Conservation (phyloP, 2,329 filamentous ascomycete species). For the Amauroascus niger region DNA sequence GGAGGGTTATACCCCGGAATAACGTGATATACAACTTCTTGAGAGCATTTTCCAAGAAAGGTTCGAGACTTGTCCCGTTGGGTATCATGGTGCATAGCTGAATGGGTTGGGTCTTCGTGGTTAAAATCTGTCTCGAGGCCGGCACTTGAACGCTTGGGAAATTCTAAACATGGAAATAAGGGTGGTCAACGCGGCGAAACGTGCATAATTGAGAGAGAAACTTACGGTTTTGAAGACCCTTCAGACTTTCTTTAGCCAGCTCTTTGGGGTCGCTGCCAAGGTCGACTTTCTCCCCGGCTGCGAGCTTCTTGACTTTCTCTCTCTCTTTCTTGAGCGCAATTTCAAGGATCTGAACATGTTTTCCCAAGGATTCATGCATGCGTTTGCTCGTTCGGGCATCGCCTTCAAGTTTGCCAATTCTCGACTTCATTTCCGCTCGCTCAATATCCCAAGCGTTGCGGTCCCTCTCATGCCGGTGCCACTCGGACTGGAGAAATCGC, state of each 20-base stretch:
- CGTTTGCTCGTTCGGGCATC: constrained; percentile 78
- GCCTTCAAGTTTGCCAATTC: constrained; percentile 89
- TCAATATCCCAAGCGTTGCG: constrained; percentile 99
- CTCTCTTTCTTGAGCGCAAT: constrained; percentile 76
- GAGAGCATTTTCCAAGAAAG: constrained; percentile 56
- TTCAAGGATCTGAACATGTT: constrained; percentile 84
- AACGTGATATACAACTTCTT: constrained; percentile 59
- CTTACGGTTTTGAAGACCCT: constrained; percentile 32
- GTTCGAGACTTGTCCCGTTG: constrained; percentile 54
- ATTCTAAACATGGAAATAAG: constrained; percentile 26
- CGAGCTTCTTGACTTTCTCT: constrained; percentile 51
- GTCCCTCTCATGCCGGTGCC: constrained; percentile 96
- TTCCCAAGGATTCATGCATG: constrained; percentile 77
- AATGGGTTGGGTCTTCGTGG: constrained; percentile 34
- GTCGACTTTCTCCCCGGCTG: constrained; percentile 43
- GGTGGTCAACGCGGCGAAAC: constrained; percentile 15
- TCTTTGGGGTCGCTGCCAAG: constrained; percentile 38
- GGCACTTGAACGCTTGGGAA: constrained; percentile 32
- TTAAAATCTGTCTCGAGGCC: constrained; percentile 38
- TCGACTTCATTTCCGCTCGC: constrained; percentile 95
- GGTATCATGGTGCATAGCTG: constrained; percentile 47
- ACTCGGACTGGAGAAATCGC: constrained; percentile 98
- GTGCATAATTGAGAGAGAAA: constrained; percentile 9
- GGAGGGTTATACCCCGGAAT: constrained; percentile 54
- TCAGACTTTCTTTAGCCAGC: constrained; percentile 38